phyloP scores from a whole-genome alignment of 306 rosid genomes.

The Luffa acutangula region DNA sequence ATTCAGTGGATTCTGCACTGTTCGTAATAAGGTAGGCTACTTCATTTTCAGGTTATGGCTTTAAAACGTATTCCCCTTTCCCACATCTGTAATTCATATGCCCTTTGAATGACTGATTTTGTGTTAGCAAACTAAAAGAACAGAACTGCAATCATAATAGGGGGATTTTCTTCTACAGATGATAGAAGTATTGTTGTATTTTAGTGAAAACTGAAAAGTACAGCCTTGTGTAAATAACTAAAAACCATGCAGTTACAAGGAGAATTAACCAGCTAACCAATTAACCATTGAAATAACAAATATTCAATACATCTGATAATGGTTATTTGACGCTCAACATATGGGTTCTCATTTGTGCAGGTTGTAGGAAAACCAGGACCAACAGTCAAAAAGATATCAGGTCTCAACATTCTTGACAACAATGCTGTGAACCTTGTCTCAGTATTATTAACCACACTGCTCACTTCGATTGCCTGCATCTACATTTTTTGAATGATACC shows the following conservation, averaged over 20 bases:
- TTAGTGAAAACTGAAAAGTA: background rate
- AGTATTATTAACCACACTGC: constrained; percentile 48
- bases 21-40: constrained; percentile 65
- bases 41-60: background rate
- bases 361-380: constrained; percentile 91
- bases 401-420: constrained; percentile 67
- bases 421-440: constrained; percentile 79
- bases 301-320: background rate
- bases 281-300: background rate
- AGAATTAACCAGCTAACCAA: background rate
- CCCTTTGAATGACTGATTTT: background rate
- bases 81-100: background rate
- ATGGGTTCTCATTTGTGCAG: constrained; percentile 26
- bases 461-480: constrained; percentile 47
- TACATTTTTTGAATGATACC: constrained; percentile 37
- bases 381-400: constrained; percentile 65
- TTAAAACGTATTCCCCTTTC: background rate
- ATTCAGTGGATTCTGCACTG: constrained; percentile 75
- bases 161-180: background rate
- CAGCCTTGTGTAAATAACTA: background rate
- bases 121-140: background rate
- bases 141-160: background rate
- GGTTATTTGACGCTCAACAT: background rate
- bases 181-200: background rate
- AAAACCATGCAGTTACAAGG: background rate